Evolutionary conservation across 106 monocot species (phyloP), one percentile per base, ranked within the genome.

Genomic region (Triglochin maritima): DNA sequence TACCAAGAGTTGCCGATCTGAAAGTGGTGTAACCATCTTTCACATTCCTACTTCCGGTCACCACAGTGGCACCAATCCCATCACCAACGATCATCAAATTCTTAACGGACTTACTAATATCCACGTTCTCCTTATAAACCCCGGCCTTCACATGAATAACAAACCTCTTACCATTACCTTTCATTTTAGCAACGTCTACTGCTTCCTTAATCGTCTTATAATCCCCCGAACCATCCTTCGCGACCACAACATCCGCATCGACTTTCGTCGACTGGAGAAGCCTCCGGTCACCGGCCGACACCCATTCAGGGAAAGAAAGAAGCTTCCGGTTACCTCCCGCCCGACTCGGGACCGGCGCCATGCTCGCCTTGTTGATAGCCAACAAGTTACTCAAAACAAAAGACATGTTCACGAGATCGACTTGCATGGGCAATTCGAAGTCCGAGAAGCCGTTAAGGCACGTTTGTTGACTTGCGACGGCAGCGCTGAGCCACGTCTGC

Each of bases 191-290:
- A 7, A 64, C 77, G 3, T 53, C 46, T 4, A 77, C 70, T 4
- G 77, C 77, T 45, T 77, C 77, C 5, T 62, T 63, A 8, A 77
- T 77, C 3, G 77, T 77, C 63, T 57, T 71, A 47, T 70, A 70
- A 41, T 77, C 65, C 1, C 77, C 77, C 0, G 65, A 70, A 6
- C 70, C 65, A 17, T 77, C 77, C 56, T 77, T 49, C 3, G 71
- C 70, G 2, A 77, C 77, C 7, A 65, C 71, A 9, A 77, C 14
- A 17, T 71, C 58, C 1, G 63, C 64, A 9, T 14, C 58, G 10
- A 58, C 44, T 0, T 5, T 50, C 2, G 49, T 59, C 3, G 65
- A 71, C 52, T 72, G 65, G 5, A 69, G 69, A 46, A 66, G 65
- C 48, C 54, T 47, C 4, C 66, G 65, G 3, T 78, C 77, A 9